Percentiles rank a stretch among this genome's conserved stretches.
Conservation (phyloP, 257 asterid genomes). For the Linaria vulgaris region DNA sequence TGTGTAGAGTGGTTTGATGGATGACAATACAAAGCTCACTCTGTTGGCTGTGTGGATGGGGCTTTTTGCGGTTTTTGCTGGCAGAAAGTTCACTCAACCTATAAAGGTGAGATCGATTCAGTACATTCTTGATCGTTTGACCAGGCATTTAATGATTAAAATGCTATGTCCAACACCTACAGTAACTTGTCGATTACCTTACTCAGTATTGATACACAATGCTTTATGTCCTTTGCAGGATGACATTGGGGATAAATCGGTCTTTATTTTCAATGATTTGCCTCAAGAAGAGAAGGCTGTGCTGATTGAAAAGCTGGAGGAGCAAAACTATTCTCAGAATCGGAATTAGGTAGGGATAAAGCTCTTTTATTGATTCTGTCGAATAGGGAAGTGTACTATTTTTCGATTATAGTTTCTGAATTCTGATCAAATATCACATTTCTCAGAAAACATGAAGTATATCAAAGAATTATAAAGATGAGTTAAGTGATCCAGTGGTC, state of each 20-base stretch:
- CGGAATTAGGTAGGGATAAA: conserved; percentile 32
- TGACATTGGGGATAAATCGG: conserved; percentile 92
- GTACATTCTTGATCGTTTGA: background rate
- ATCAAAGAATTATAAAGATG: background rate
- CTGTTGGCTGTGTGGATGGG: conserved; percentile 80
- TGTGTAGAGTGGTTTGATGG: conserved; percentile 81
- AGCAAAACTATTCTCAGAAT: conserved; percentile 39
- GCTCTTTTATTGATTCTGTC: background rate
- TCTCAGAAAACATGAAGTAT: background rate
- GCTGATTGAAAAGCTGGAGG: conserved; percentile 48
- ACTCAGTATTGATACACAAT: background rate
- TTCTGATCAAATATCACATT: background rate
- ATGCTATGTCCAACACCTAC: no score
- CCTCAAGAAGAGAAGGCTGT: conserved; percentile 62
- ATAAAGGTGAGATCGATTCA: conserved; percentile 52
- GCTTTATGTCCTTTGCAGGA: conserved; percentile 47
- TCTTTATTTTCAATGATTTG: conserved; percentile 75
- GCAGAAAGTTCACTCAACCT: conserved; percentile 91
- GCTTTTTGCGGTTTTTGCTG: conserved; percentile 77
- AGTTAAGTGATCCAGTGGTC: background rate
- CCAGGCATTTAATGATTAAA: background rate
- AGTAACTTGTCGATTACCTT: background rate
- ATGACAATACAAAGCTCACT: conserved; percentile 60
- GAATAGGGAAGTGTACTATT: conserved; percentile 21
- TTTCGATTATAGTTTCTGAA: background rate